phyloP scores from a whole-genome alignment of 306 rosid genomes.

The Chamaecrista fasciculata region DNA sequence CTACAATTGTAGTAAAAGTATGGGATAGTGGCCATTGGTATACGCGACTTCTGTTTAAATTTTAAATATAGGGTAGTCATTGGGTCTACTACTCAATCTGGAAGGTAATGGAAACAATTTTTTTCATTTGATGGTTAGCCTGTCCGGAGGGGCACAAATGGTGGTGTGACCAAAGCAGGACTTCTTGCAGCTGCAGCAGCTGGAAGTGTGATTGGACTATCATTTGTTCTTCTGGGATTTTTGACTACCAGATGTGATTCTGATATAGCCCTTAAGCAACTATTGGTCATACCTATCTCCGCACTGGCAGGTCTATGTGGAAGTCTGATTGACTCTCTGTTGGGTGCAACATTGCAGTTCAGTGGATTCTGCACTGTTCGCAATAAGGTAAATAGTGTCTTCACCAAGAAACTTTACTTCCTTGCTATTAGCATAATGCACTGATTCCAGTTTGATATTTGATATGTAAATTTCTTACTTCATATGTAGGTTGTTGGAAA shows the following conservation, averaged over 20 bases:
- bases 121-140: constrained; percentile 44
- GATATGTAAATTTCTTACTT: constrained; percentile 16
- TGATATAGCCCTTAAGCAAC: constrained; percentile 62
- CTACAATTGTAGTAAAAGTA: no score
- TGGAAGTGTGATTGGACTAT: constrained; percentile 65
- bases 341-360: constrained; percentile 92
- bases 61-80: constrained; percentile 8
- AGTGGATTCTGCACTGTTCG: constrained; percentile 89
- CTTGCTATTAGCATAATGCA: constrained; percentile 12
- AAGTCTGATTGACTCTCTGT: constrained; percentile 84
- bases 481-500: constrained; percentile 78
- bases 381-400: constrained; percentile 52
- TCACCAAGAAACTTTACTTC: background rate
- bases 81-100: constrained; percentile 9
- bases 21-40: constrained; percentile 7
- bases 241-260: constrained; percentile 48
- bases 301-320: constrained; percentile 69
- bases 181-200: constrained; percentile 82
- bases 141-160: constrained; percentile 90
- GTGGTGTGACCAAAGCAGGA: constrained; percentile 83
- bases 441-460: background rate
- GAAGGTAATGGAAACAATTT: constrained; percentile 18
- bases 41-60: background rate
- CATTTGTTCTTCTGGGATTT: constrained; percentile 60
- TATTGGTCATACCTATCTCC: constrained; percentile 71